A percentile compares a stretch with the other conserved stretches of the same genome.
Conservation (phyloP, 805 yeast species). For the Sugiyamaella valdiviana region DNA sequence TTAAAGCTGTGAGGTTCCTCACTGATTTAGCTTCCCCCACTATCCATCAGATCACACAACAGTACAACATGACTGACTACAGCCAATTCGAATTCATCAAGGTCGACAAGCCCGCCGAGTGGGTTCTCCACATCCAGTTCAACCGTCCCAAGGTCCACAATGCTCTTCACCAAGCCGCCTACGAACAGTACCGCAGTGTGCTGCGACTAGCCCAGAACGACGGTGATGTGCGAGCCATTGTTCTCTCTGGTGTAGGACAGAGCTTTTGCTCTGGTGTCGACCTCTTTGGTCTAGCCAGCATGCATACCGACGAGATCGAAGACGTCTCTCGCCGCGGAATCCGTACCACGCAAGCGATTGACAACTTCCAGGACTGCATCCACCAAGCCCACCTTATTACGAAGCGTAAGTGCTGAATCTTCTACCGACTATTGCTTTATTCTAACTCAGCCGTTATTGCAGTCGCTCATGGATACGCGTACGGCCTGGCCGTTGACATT, state of each 20-base stretch:
- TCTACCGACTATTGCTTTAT: background rate
- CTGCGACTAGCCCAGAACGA: constrained; percentile 42
- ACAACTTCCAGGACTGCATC: constrained; percentile 54
- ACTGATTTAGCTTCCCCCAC: background rate
- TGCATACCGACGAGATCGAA: constrained; percentile 13
- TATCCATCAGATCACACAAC: background rate
- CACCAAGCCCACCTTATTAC: constrained; percentile 25
- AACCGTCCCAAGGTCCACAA: constrained; percentile 57
- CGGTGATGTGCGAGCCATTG: constrained; percentile 45
- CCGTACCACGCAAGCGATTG: constrained; percentile 36
- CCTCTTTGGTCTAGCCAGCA: constrained; percentile 31
- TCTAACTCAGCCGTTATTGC: constrained; percentile 47
- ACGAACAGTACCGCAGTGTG: constrained; percentile 50
- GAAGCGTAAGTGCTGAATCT: constrained; percentile 25
- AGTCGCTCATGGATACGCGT: constrained; percentile 56
- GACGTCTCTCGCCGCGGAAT: constrained; percentile 29
- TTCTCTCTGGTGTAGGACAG: constrained; percentile 53
- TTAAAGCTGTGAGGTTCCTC: background rate
- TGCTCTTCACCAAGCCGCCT: constrained; percentile 48
- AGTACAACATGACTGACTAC: constrained; percentile 12
- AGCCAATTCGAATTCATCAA: constrained; percentile 16
- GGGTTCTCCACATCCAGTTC: constrained; percentile 51
- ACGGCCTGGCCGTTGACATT: constrained; percentile 67
- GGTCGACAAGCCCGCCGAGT: constrained; percentile 40
- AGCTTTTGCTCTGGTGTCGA: constrained; percentile 64